Evolutionary conservation across 1,284 basidiomycete species (phyloP).

Genomic region (Melanopsichium pennsylvanicum): DNA sequence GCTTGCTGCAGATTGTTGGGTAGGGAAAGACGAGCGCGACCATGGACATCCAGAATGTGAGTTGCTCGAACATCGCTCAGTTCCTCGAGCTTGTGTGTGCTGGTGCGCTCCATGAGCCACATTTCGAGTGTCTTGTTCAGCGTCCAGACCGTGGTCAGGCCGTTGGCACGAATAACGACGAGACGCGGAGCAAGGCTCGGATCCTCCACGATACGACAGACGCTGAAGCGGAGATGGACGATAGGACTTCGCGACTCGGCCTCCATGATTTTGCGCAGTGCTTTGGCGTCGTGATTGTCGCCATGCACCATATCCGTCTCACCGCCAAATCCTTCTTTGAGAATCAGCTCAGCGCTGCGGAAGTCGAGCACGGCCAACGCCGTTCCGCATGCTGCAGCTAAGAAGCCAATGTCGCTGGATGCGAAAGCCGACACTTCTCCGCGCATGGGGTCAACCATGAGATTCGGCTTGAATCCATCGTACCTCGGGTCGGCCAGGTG

Average conservation of each 20-base stretch:
- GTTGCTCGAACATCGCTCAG: slow-evolving; percentile 18
- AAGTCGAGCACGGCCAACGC: slow-evolving; percentile 59
- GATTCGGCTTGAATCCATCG: slow-evolving; percentile 60
- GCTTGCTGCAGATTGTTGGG: slow-evolving; percentile 48
- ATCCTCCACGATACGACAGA: slow-evolving; percentile 50
- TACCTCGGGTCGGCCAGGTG: slow-evolving; percentile 29
- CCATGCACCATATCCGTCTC: slow-evolving; percentile 8
- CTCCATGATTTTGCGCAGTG: slow-evolving; percentile 39
- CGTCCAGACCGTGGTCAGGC: slow-evolving; percentile 56
- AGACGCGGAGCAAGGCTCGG: slow-evolving; percentile 53
- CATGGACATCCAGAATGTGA: slow-evolving; percentile 46
- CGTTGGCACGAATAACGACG: slow-evolving; percentile 49
- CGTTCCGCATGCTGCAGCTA: slow-evolving; percentile 54
- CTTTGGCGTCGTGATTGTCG: slow-evolving; percentile 16
- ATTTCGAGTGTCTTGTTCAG: slow-evolving; percentile 46
- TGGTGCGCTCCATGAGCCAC: slow-evolving; percentile 52
- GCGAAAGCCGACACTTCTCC: slow-evolving; percentile 49
- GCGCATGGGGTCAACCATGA: slow-evolving; percentile 52
- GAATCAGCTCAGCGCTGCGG: slow-evolving; percentile 52
- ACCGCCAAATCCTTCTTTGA: slow-evolving; percentile 57
- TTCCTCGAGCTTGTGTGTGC: slow-evolving; percentile 41
- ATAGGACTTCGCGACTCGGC: slow-evolving; percentile 53
- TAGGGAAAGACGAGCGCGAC: slow-evolving; percentile 31
- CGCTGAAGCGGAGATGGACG: slow-evolving; percentile 42
- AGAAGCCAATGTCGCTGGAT: slow-evolving; percentile 55